Evolutionary conservation across 192 early-diverging fungal genomes (phyloP), one percentile per base, ranked within the genome.

Genomic region (Coemansia sp.): DNA sequence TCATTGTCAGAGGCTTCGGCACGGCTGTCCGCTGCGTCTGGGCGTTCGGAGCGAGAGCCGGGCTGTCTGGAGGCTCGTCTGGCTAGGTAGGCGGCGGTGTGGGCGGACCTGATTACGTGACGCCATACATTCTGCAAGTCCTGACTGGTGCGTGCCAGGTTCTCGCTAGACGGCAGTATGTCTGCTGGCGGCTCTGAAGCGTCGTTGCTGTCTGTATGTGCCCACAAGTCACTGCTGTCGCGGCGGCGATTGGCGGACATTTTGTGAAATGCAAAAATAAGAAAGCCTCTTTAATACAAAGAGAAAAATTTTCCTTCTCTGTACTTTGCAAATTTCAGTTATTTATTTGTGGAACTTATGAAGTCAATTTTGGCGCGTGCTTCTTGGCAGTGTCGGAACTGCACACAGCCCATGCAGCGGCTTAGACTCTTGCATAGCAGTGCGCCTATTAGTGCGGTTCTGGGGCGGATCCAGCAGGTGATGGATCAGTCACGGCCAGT

Each of bases 401-500:
- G 23, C 23, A 26, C 23, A 26, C 23, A 26, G 23, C 23, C 23
- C 23, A 26, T 26, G 4, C 23, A 26, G 49, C 16, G 18, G 54
- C 5, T 33, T 18, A 12, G 55, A 33, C 8, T 12, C 15, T 21
- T 57, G 15, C 55, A 57, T 36, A 30, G 26, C 48, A 64, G 47
- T 13, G 40, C 61, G 0, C n/a, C 54, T n/a, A 7, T 28, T n/a
- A 33, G 13, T 19, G 41, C 48, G 0, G 39, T 60, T 7, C 50
- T 71, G 41, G 23, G 48, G 37, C 56, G 55, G 38, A 49, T 71
- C 21, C 59, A 48, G 8, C 59, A 57, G 23, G 57, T 50, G 23
- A 63, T 71, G 37, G 54, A 42, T n/a, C 55, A 66, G 31, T 60
- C 55, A 38, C 73, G 63, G 26, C 58, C 56, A 11, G 50, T 21